Base-by-base conservation (phyloP, 495 filamentous ascomycete species). In the Platismatia glauca region DNA sequence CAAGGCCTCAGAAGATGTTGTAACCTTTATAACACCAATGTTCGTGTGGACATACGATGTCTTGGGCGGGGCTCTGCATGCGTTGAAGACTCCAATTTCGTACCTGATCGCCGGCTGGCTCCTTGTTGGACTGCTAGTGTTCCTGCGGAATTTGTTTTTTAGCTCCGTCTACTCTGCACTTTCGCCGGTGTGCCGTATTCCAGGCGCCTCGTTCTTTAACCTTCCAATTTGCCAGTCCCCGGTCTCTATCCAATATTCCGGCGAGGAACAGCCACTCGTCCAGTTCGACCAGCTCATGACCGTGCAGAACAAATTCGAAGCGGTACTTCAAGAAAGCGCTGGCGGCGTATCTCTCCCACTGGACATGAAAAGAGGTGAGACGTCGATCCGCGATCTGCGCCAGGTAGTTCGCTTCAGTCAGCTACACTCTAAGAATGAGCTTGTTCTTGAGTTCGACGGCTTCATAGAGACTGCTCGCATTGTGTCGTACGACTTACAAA, bases 261-360 rank as follows among this genome's bases (percentile, higher is more conserved):
- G 59, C 46, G 64, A 58, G 8, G 66, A 68, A 46, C 57, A 66
- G 56, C 67, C 68, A 20, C 69, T 71, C 6, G 76, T 85, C 22
- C 81, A 87, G 59, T 91, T 90, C 61, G 84, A 87, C 46, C 76
- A 82, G 60, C 74, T 91, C 29, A 84, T 90, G 73, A 76, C 77
- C 12, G 78, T 86, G 7, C 88, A 91, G 70, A 72, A 78, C 15
- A 75, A 78, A 53, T 87, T 91, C 52, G 86, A 87, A 69, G 78
- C 81, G 31, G 81, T 90, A 0, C 73, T 89, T 7, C 80, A 87
- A 61, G 81, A 82, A 55, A 79, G 78, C 20, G 76, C 80, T 5
- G 74, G 80, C 24, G 77, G 82, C n/a, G 80, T 79, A 3, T 79
- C 79, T 8, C 73, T 89, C 20, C 87, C 86, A 1, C 71, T 85